These are phyloP conservation scores for Usnea hakonensis DNA, from an alignment of 495 filamentous ascomycete species.

Conservation along the genomic window DNA sequence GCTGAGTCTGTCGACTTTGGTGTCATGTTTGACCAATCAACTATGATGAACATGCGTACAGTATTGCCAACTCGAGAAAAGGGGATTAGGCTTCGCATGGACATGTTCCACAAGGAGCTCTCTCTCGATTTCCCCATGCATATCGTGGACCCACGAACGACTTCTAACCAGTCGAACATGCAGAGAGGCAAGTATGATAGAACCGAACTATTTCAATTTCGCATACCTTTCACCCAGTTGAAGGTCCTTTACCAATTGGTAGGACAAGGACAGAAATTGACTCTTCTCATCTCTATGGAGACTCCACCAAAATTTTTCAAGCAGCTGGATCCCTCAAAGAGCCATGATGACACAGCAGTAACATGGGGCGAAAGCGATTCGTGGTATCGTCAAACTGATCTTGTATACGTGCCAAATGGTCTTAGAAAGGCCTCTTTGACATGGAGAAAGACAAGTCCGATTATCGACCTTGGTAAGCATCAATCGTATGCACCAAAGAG, in stretches of 20 bases:
- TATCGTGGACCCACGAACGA: constrained; percentile 32
- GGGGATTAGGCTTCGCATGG: constrained; percentile 31
- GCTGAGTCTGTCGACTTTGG: constrained; percentile 23
- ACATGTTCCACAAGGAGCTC: constrained; percentile 38
- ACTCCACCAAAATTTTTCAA: constrained; percentile 60
- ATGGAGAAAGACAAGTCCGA: constrained; percentile 46
- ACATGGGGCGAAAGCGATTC: constrained; percentile 59
- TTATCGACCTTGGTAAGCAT: constrained; percentile 67
- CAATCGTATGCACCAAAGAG: background rate
- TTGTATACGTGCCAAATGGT: constrained; percentile 44
- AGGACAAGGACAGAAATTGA: constrained; percentile 27
- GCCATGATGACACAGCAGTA: constrained; percentile 32
- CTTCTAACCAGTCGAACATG: background rate
- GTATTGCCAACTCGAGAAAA: constrained; percentile 12
- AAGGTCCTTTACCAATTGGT: constrained; percentile 45
- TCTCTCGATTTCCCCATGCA: constrained; percentile 37
- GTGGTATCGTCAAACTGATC: constrained; percentile 71
- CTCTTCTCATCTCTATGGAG: constrained; percentile 52
- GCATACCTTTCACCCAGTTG: constrained; percentile 58
- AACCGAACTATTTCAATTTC: constrained; percentile 40
- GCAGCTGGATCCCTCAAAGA: constrained; percentile 39
- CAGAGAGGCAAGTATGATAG: constrained; percentile 10
- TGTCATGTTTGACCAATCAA: constrained; percentile 17
- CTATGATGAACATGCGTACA: constrained; percentile 45
- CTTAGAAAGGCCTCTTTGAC: constrained; percentile 40